Evolutionary conservation across 495 filamentous ascomycete genomes (phyloP).

Genomic region (Xylaria flabelliformis): DNA sequence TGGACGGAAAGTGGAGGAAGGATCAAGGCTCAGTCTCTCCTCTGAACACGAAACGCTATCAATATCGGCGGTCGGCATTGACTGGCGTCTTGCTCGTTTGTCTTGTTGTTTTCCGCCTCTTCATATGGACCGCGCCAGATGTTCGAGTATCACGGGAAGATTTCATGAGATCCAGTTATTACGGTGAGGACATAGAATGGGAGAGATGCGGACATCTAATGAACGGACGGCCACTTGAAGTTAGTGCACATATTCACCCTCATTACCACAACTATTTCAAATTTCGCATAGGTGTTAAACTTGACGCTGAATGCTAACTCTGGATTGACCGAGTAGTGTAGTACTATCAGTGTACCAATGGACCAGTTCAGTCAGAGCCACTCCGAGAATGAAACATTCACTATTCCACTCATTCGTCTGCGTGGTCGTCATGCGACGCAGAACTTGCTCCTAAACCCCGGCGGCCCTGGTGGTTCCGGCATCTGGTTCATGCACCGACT

Average conservation of each 20-base stretch:
- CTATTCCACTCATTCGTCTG: constrained; percentile 51
- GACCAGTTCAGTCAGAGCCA: constrained; percentile 50
- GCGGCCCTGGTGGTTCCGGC: constrained; percentile 53
- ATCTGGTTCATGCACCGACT: constrained; percentile 42
- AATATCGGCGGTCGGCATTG: neutral
- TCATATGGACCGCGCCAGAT: neutral
- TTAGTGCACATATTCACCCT: constrained; percentile 27
- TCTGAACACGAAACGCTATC: neutral
- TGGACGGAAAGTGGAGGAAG: neutral
- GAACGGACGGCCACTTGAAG: constrained; percentile 41
- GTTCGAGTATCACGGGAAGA: neutral
- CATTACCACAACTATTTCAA: neutral
- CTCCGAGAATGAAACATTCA: constrained; percentile 43
- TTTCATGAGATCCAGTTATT: constrained; percentile 31
- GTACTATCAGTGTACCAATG: constrained; percentile 49
- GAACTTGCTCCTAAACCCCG: constrained; percentile 55
- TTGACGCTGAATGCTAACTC: neutral
- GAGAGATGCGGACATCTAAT: constrained; percentile 44
- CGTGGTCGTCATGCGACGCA: constrained; percentile 47
- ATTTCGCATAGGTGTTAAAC: neutral
- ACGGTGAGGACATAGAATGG: constrained; percentile 48
- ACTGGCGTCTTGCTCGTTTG: neutral
- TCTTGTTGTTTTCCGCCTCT: neutral
- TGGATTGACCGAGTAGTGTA: neutral
- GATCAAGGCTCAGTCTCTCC: neutral